Conservation (phyloP, 2,329 filamentous ascomycete species). For the Zymoseptoria tritici region DNA sequence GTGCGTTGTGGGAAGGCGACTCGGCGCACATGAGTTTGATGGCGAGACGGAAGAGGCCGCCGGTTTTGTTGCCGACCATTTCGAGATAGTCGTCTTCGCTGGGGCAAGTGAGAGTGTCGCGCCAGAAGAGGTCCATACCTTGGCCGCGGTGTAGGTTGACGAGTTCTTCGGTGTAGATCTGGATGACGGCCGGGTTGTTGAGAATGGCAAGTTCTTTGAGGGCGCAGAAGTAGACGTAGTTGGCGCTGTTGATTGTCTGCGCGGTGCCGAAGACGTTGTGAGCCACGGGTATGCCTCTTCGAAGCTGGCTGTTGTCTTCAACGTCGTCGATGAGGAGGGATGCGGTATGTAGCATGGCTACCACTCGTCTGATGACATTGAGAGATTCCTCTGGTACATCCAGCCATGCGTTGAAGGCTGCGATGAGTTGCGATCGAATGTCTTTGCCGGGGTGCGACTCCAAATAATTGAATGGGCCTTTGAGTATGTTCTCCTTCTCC, state of each 20-base stretch:
- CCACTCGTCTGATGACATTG: conserved; percentile 67
- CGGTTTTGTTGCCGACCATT: conserved; percentile 89
- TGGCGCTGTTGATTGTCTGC: conserved; percentile 85
- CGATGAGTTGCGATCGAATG: conserved; percentile 71
- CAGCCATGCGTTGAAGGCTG: conserved; percentile 73
- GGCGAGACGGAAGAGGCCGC: conserved; percentile 74
- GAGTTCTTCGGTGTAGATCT: conserved; percentile 74
- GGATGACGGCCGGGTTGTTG: conserved; percentile 57
- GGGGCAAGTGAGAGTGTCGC: conserved; percentile 74
- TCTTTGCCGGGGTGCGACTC: conserved; percentile 75
- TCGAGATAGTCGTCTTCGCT: conserved; percentile 87
- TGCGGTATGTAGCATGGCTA: conserved; percentile 80
- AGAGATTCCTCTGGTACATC: conserved; percentile 64
- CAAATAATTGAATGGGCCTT: conserved; percentile 75
- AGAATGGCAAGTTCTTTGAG: conserved; percentile 67
- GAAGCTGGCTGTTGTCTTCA: conserved; percentile 69
- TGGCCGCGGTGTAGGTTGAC: conserved; percentile 79
- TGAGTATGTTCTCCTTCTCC: conserved; percentile 69
- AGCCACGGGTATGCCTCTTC: conserved; percentile 72
- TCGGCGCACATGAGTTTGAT: conserved; percentile 86
- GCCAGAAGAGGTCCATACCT: conserved; percentile 88
- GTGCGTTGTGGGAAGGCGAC: conserved; percentile 34
- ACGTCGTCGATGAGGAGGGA: conserved; percentile 83
- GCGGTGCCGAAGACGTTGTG: conserved; percentile 78
- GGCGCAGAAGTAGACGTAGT: conserved; percentile 80